A percentile compares a stretch with the other conserved stretches of the same genome.
Evolutionary conservation across 805 yeast species (phyloP).

Genomic region (Teunomyces aglyptinius): DNA sequence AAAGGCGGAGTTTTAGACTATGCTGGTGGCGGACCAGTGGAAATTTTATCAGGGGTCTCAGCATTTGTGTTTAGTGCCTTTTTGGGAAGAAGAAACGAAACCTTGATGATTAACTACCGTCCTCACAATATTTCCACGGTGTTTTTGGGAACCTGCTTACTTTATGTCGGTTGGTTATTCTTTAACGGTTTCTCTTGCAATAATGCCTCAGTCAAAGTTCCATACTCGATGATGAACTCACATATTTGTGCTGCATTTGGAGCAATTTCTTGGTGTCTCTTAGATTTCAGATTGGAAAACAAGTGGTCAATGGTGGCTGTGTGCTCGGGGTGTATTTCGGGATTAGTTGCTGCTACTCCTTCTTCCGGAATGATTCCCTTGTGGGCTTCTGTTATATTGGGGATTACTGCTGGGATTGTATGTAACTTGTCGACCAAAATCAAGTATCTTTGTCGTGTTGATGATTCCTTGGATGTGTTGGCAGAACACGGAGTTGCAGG

Average conservation of each 20-base stretch:
- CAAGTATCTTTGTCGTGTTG: slow-evolving; percentile 77
- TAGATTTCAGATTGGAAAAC: slow-evolving; percentile 83
- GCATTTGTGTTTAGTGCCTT: slow-evolving; percentile 85
- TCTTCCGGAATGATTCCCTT: slow-evolving; percentile 86
- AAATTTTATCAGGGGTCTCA: slow-evolving; percentile 85
- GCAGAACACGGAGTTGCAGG: slow-evolving; percentile 99
- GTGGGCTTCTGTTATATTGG: slow-evolving; percentile 87
- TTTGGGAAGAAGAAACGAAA: slow-evolving; percentile 71
- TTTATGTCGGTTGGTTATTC: slow-evolving; percentile 96
- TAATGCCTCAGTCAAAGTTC: slow-evolving; percentile 78
- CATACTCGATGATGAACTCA: slow-evolving; percentile 89
- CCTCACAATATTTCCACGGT: slow-evolving; percentile 95
- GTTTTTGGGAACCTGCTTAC: slow-evolving; percentile 78
- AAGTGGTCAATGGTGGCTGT: slow-evolving; percentile 95
- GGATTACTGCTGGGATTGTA: slow-evolving; percentile 72
- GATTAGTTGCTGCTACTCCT: slow-evolving; percentile 96
- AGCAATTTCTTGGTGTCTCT: slow-evolving; percentile 85
- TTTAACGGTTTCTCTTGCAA: slow-evolving; percentile 90
- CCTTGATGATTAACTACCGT: slow-evolving; percentile 81
- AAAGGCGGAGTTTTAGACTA: slow-evolving; percentile 91
- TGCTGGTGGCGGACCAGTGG: slow-evolving; percentile 99
- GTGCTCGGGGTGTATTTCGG: slow-evolving; percentile 94
- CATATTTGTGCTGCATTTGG: slow-evolving; percentile 88
- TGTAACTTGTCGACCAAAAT: slow-evolving; percentile 91
- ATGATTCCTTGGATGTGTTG: slow-evolving; percentile 89